phyloP scores from a whole-genome alignment of 768 basidiomycete species.

The Thelephora aurantiotincta region DNA sequence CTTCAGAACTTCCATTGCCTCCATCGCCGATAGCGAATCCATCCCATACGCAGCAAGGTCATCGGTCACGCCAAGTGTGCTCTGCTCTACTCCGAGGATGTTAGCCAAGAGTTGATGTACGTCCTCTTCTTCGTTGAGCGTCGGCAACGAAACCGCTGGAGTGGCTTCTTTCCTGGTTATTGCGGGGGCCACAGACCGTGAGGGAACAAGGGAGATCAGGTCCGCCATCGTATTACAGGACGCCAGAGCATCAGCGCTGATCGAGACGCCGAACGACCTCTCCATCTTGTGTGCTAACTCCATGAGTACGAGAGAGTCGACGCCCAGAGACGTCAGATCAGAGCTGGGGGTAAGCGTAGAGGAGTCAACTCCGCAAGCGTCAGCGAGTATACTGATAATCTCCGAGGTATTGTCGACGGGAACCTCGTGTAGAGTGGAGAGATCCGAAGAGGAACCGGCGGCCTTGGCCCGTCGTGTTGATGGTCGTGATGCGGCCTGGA shows the following conservation, averaged over 20 bases:
- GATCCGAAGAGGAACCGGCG: neutral
- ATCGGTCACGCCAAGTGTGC: constrained; percentile 27
- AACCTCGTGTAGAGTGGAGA: too few relatives aligned
- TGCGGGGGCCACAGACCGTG: neutral
- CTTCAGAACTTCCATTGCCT: constrained; percentile 35
- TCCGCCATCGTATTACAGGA: constrained; percentile 23
- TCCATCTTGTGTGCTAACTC: constrained; percentile 24
- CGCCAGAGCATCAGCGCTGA: constrained; percentile 19
- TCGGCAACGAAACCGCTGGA: constrained; percentile 1
- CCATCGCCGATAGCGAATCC: constrained; percentile 53
- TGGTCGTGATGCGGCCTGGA: neutral
- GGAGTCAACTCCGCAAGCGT: constrained; percentile 22
- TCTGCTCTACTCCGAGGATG: constrained; percentile 24
- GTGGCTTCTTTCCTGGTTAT: neutral
- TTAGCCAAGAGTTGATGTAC: constrained; percentile 27
- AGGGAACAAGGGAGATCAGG: constrained; percentile 13
- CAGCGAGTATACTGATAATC: constrained; percentile 25
- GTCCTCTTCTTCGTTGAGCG: constrained; percentile 5
- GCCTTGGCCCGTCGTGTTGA: neutral
- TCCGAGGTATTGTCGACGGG: constrained; percentile 12
- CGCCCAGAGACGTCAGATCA: constrained; percentile 11
- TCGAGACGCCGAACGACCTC: constrained; percentile 16
- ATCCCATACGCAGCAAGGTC: constrained; percentile 40
- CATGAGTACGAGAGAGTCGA: constrained; percentile 17
- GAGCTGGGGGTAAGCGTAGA: constrained; percentile 3